A percentile compares a stretch with the other conserved stretches of the same genome.
These are phyloP conservation scores for Tanozyma kutaoensis DNA, from an alignment of 805 yeast genomes.

Conservation along the genomic window DNA sequence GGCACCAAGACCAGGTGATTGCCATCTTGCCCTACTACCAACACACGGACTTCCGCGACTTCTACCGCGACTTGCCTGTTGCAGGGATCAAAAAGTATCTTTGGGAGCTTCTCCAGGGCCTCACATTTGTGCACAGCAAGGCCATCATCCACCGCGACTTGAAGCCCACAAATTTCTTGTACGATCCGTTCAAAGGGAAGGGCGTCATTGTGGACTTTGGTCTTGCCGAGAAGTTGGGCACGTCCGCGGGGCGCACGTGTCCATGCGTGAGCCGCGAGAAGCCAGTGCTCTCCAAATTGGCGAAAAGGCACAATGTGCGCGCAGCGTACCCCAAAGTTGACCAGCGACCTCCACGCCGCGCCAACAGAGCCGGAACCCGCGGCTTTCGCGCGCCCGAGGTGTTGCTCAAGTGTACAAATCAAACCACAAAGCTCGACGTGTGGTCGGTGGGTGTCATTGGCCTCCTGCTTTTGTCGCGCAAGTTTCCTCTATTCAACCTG, in stretches of 20 bases:
- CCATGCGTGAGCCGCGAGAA: no score
- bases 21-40: constrained; percentile 87
- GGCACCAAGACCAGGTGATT: constrained; percentile 83
- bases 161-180: constrained; percentile 53
- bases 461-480: constrained; percentile 58
- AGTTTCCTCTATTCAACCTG: constrained; percentile 91
- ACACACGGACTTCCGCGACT: constrained; percentile 82
- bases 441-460: constrained; percentile 92
- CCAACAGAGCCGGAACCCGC: constrained; percentile 93
- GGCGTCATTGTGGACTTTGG: constrained; percentile 93
- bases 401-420: constrained; percentile 72
- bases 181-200: constrained; percentile 47
- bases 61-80: constrained; percentile 67
- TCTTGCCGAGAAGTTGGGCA: constrained; percentile 50
- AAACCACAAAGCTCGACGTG: constrained; percentile 68
- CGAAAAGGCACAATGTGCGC: constrained; percentile 16
- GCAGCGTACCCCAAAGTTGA: constrained; percentile 76
- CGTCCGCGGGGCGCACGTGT: constrained; percentile 22
- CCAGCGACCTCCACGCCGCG: constrained; percentile 77
- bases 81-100: constrained; percentile 73
- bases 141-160: constrained; percentile 30
- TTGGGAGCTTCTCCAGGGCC: constrained; percentile 64
- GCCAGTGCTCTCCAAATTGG: constrained; percentile 16
- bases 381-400: constrained; percentile 96
- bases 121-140: constrained; percentile 43